These are phyloP conservation scores for Takashimella tepidaria DNA, from an alignment of 1,284 basidiomycete species.

Conservation along the genomic window DNA sequence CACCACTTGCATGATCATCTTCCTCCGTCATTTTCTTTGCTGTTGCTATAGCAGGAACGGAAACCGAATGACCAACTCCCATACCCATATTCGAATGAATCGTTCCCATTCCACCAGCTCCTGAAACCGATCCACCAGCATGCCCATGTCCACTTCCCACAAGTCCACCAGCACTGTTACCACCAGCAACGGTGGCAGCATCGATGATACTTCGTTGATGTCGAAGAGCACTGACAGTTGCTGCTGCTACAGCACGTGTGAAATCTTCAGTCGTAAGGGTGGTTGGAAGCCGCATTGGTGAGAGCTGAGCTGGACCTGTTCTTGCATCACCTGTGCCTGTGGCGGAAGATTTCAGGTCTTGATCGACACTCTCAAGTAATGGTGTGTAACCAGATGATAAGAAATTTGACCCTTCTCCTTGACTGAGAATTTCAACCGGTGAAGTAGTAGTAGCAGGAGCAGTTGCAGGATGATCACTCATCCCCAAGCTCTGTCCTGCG, in stretches of 20 bases:
- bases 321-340: too few species aligned
- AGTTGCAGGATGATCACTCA: too few species aligned
- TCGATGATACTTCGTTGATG: constrained; percentile 53
- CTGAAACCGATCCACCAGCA: not conserved
- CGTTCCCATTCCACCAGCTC: not conserved
- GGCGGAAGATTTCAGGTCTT: constrained; percentile 13
- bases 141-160: not conserved
- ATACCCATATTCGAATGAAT: not conserved
- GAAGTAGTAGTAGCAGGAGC: too few species aligned
- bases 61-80: not conserved
- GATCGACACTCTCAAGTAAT: constrained; percentile 62
- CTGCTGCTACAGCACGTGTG: constrained; percentile 80
- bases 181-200: not conserved
- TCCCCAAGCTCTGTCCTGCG: too few species aligned
- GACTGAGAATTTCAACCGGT: not conserved
- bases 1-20: constrained; percentile 61
- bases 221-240: constrained; percentile 76
- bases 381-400: constrained; percentile 54
- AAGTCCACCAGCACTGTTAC: too few species aligned
- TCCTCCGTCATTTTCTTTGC: constrained; percentile 26
- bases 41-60: not conserved
- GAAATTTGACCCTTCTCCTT: not conserved
- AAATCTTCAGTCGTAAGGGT: constrained; percentile 79
- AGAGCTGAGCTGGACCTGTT: constrained; percentile 48
- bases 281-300: constrained; percentile 58